Conservation (phyloP, 179 eudicot species). For the Camellia oleifera region DNA sequence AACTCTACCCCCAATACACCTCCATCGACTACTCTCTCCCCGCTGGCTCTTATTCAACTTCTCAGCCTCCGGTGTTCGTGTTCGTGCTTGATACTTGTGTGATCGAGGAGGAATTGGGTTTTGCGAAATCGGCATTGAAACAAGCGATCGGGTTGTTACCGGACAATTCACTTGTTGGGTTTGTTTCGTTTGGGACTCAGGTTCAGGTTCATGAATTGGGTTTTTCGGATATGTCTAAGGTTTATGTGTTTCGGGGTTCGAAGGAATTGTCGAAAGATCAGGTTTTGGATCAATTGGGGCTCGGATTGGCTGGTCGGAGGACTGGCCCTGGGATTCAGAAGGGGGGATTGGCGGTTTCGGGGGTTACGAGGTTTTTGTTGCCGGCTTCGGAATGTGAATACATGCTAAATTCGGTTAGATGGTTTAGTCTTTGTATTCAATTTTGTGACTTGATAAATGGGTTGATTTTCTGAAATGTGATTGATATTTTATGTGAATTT, state of each 20-base stretch:
- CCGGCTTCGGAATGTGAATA: constrained; percentile 95
- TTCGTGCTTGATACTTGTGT: constrained; percentile 83
- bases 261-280: constrained; percentile 76
- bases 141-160: constrained; percentile 69
- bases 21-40: constrained; percentile 45
- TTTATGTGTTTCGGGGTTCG: constrained; percentile 79
- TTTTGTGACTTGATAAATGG: background rate
- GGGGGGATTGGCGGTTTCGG: constrained; percentile 30
- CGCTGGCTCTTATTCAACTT: constrained; percentile 10
- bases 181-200: constrained; percentile 82
- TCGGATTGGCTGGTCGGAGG: constrained; percentile 41
- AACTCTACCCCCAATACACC: constrained; percentile 74
- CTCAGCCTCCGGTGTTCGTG: constrained; percentile 44
- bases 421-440: background rate
- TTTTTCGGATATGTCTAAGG: constrained; percentile 77
- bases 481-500: constrained; percentile 15
- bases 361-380: constrained; percentile 69
- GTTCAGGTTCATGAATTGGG: constrained; percentile 95
- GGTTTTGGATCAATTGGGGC: constrained; percentile 92
- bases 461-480: background rate
- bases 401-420: constrained; percentile 62
- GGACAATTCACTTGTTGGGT: constrained; percentile 78
- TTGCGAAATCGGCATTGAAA: constrained; percentile 66
- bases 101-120: constrained; percentile 90
- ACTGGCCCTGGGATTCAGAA: constrained; percentile 40